Base-by-base conservation (phyloP, 2,329 filamentous ascomycete species). In the Aotearoamyces nothofagi region DNA sequence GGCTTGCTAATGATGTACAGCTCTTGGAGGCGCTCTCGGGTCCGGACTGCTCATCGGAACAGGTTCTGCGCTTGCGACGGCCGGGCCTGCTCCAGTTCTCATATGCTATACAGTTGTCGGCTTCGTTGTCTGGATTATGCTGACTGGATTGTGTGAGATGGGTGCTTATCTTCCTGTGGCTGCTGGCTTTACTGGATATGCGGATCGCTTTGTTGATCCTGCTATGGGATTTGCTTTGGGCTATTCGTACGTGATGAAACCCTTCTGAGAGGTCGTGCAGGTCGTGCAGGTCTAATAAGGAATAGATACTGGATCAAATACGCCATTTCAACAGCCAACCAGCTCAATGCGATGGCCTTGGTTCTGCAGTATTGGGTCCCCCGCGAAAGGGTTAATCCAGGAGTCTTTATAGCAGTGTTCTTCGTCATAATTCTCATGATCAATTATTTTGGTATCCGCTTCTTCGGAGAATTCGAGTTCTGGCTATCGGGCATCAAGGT, bases 101-200 rank as follows among this genome's bases (percentile, higher is more conserved):
- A 74, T 81, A 49, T 71, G 71, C 7, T 81, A 80, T 53, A 60
- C 65, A 22, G 51, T 76, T 38, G 63, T 79, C 41, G 76, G 76
- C 39, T 55, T 72, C 29, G 53, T 86, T 36, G 79, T 86, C 39
- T 86, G 73, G 52, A 56, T 81, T 22, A 78, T 86, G 43, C 83
- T 86, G 78, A 73, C 72, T 34, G 73, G 69, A 32, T 66, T 86
- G 3, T 79, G 79, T 36, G 80, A 86, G 52, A 86, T 86, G 78
- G 77, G 78, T 5, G 67, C 80, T 27, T 86, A 77, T 76, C 52
- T 86, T 17, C 80, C 80, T 26, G 63, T 82, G 44, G 67, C 69
- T 32, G 69, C 75, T 47, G 79, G 79, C 42, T 87, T 87, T 53
- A 77, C 78, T 36, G 77, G 77, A 43, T 86, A 84, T 45, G 78